Base-by-base conservation (phyloP, 352 stramenopile genomes). In the Globisporangium spinosum region DNA sequence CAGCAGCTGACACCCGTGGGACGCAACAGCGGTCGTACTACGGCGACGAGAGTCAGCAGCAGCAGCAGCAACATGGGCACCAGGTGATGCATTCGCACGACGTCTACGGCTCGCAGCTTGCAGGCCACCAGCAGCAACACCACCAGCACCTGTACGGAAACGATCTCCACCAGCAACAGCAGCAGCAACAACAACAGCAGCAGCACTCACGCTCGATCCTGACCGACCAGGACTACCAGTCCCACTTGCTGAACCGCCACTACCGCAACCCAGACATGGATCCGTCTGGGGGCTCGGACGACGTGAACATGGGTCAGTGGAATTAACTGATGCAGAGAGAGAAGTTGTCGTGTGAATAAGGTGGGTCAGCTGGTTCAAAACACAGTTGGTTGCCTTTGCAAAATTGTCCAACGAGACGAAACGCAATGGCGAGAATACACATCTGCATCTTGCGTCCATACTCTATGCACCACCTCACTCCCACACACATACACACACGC, bases 241-340 rank as follows among this genome's bases (percentile, higher is more conserved):
- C 71, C 27, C 70, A 76, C 38, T 34, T 88, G 27, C 72, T 85
- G 64, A 60, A 70, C 13, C 73, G 80, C 9, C 55, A 76, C 20
- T 90, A 81, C 73, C 78, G 82, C 56, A 74, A 78, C 68, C 71
- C 77, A n/a, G 77, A 72, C 49, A 87, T 89, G 74, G 77, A 89
- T 49, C 78, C 78, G 23, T 69, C 77, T 6, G 77, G 82, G 22
- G 49, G 54, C 53, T 65, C 75, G 34, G 75, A 75, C 54, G 74
- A 87, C 60, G 79, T 87, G 35, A 77, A 89, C 64, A 88, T 90
- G 80, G 71, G 74, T 61, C 77, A 89, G 49, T 90, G 82, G 80
- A 72, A 82, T 53, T 86, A 54, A 49, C 29, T 34, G 35, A 25
- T 53, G 1, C 7, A 12, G 56, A 58, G 9, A 13, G 9, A 40